Evolutionary conservation across 2,329 filamentous ascomycete species (phyloP), one percentile per base, ranked within the genome.

Genomic region (Hirsutella minnesotensis): DNA sequence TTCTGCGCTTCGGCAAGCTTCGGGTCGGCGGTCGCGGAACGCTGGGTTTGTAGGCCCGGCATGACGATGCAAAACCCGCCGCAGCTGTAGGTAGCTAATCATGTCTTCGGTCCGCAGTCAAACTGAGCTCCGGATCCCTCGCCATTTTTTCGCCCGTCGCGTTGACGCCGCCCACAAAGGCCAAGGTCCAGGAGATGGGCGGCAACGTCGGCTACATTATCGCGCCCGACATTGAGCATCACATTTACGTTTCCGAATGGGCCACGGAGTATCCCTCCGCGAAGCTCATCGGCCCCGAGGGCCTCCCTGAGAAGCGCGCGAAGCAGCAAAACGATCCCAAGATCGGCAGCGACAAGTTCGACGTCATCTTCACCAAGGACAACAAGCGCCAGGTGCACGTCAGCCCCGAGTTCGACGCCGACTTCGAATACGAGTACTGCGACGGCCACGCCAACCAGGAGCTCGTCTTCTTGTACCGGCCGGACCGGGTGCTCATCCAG

Each of bases 121-220:
- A 81, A 52, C 77, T 98, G 52, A 74, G 78, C 45, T 81, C 80
- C 9, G 88, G 88, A 44, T 69, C 75, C 38, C 77, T 96, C 34
- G 86, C 87, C 51, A 81, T 95, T 60, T 95, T 95, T 74, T 95
- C 88, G 1, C 92, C 92, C 16, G 85, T 92, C 18, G 84, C 83
- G 13, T 74, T 95, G 44, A 96, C 89, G 3, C 73, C 81, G 3
- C 78, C 82, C 45, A 80, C 88, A 33, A 78, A 73, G 47, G 60
- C 69, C 51, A 79, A 82, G 59, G 68, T 85, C 41, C 66, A 72
- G 43, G 69, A 78, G 29, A 67, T 86, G 44, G 80, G 80, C 47
- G 80, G 81, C 40, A 72, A 78, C 35, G 77, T 95, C 41, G 76
- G 74, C 51, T 96, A 96, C 70, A 81, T 98, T 51, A 71, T 90